Base-by-base conservation (phyloP, 352 stramenopile genomes). In the Thraustochytrium striatum region DNA sequence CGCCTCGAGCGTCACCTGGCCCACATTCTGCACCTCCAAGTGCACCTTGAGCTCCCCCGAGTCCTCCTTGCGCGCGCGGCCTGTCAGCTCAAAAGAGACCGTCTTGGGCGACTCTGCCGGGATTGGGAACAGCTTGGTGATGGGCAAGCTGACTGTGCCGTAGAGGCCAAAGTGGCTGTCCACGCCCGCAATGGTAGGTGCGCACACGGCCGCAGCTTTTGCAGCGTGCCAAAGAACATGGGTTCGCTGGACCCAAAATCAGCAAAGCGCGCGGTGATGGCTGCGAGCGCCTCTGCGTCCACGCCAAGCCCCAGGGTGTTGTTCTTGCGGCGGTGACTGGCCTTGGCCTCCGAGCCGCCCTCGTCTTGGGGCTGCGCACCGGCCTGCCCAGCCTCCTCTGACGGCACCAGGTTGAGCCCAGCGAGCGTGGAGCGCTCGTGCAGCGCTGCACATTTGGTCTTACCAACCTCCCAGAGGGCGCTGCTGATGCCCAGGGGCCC, bases 161-260 rank as follows among this genome's bases (percentile, higher is more conserved):
- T 61, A 75, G 47, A 61, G 65, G 0, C 65, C 65, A n/a, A 61
- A 38, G 11, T 30, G 1, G 13, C n/a, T 3, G 3, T 75, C 65
- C 33, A 75, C 65, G 43, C 65, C 65, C 2, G 65, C 65, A 25
- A 75, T 75, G 41, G 36, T 75, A 13, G 68, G 52, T 16, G 47
- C 35, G 65, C 65, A 41, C 65, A 75, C 5, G 65, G 65, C 3
- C 65, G 65, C 16, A 75, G 65, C 50, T 75, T 75, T 61, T 75
- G 65, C 44, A 62, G 30, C 8, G 50, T 38, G 35, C 65, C 65
- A 61, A 75, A 75, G 32, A 55, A 61, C 65, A 75, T 75, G 44
- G 65, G 44, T 5, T 61, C 65, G 65, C 65, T 75, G 11, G 28
- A 16, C 32, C 32, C 21, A 43, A 62, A 75, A n/a, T 75, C 65